Evolutionary conservation across 352 stramenopile genomes (phyloP).

Genomic region (Globisporangium parvum): DNA sequence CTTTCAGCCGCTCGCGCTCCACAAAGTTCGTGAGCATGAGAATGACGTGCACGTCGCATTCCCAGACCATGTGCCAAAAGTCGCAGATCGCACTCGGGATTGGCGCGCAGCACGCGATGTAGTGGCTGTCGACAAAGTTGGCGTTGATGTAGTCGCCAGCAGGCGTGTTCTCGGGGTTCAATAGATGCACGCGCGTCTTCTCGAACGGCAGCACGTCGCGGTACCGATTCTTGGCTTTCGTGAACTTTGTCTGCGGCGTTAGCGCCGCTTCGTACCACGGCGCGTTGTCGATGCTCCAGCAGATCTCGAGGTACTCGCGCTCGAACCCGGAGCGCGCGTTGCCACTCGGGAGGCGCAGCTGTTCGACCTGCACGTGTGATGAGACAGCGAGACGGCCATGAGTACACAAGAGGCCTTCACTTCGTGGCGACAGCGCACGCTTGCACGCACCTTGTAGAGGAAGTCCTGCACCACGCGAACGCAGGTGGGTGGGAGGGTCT

Average conservation of each 20-base stretch:
- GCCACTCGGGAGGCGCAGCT: slow-evolving; percentile 21
- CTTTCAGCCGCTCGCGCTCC: slow-evolving; percentile 62
- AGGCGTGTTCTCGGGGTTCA: slow-evolving; percentile 7
- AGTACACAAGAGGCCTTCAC: neutral
- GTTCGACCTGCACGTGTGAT: slow-evolving; percentile 16
- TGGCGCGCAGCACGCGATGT: slow-evolving; percentile 75
- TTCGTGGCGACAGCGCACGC: neutral
- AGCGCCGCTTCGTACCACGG: slow-evolving; percentile 48
- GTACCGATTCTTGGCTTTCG: slow-evolving; percentile 73
- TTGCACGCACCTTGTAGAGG: slow-evolving; percentile 10
- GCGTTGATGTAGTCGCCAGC: slow-evolving; percentile 70
- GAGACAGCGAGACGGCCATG: neutral
- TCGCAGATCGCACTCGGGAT: slow-evolving; percentile 54
- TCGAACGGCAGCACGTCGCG: slow-evolving; percentile 72
- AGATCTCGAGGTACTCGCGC: slow-evolving; percentile 62
- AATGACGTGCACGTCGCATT: slow-evolving; percentile 70
- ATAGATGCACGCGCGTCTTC: slow-evolving; percentile 55
- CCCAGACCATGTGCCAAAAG: slow-evolving; percentile 85
- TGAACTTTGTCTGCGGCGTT: slow-evolving; percentile 58
- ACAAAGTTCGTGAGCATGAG: slow-evolving; percentile 88
- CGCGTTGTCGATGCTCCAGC: slow-evolving; percentile 45
- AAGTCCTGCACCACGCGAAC: slow-evolving; percentile 13
- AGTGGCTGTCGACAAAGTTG: slow-evolving; percentile 52
- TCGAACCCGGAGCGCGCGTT: slow-evolving; percentile 39
- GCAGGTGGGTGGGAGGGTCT: slow-evolving; percentile 6